Percentiles rank a stretch among this genome's conserved stretches.
Evolutionary conservation across 805 yeast species (phyloP).

Genomic region (Suhomyces kilbournensis): DNA sequence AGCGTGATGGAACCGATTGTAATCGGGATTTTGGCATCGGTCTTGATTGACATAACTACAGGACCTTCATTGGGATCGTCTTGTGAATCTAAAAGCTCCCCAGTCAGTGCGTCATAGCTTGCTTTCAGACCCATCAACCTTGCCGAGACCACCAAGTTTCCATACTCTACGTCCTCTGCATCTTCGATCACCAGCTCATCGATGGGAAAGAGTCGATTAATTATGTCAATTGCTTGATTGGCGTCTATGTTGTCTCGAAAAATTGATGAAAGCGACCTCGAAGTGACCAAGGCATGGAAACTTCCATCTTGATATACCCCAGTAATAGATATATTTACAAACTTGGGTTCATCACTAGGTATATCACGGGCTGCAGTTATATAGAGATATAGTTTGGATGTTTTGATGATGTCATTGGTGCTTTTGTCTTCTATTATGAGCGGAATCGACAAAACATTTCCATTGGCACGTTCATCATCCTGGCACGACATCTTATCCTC

Average conservation of each 20-base stretch:
- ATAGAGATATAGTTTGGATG: constrained; percentile 16
- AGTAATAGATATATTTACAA: constrained; percentile 12
- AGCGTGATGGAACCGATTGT: constrained; percentile 25
- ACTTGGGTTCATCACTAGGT: constrained; percentile 7
- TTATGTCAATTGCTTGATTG: constrained; percentile 17
- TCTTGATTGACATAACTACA: constrained; percentile 13
- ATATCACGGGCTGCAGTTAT: constrained; percentile 6
- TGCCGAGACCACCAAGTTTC: neutral
- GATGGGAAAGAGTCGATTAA: constrained; percentile 17
- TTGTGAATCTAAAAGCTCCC: constrained; percentile 6
- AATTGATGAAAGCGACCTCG: neutral
- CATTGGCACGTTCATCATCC: neutral
- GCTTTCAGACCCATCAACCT: constrained; percentile 1
- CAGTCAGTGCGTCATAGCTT: constrained; percentile 2
- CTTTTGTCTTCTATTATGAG: constrained; percentile 17
- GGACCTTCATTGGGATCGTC: constrained; percentile 10
- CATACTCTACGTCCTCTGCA: constrained; percentile 6
- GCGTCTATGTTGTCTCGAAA: constrained; percentile 7
- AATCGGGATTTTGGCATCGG: constrained; percentile 21
- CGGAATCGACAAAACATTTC: constrained; percentile 11
- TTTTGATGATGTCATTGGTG: constrained; percentile 11
- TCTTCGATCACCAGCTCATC: constrained; percentile 3
- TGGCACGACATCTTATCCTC: neutral
- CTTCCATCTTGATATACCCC: constrained; percentile 22
- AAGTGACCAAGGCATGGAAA: constrained; percentile 15